Base-by-base conservation (phyloP, 1,284 basidiomycete genomes). In the Ustilago trichophora region DNA sequence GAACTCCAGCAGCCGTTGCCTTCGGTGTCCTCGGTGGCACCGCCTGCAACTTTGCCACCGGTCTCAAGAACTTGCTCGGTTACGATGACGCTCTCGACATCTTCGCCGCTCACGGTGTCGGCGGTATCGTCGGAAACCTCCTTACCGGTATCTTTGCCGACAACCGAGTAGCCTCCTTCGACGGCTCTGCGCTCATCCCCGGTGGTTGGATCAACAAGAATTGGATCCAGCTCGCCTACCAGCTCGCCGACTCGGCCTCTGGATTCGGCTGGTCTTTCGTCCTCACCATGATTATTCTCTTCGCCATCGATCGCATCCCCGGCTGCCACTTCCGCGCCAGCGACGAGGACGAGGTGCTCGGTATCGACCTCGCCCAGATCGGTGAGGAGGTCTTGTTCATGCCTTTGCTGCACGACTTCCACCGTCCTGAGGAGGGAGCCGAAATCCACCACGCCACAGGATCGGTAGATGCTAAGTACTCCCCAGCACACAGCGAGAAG, bases 121-220 rank as follows among this genome's bases (percentile, higher is more conserved):
- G 93, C 27, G 95, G 95, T 40, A 84, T 95, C 48, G 87, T 92
- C 48, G 95, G 95, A 15, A 92, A 93, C 82, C 66, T 93, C 63
- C 84, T 93, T 43, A 92, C 91, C 2, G 93, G 85, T 15, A 84
- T 98, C 51, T 96, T 98, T 81, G 93, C 93, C 4, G 91, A 98
- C 81, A 76, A 86, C 13, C 90, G 90, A 43, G 87, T 98, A 37
- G 92, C 92, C 13, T 86, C 83, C 16, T 91, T 91, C 75, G 95
- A 98, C 80, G 68, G 69, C 25, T 64, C 65, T 2, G 11, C 47
- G 0, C 52, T 42, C n/a, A 63, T 63, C 31, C 44, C 51, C n/a
- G 93, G 93, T 35, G 94, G 94, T 36, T 98, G 93, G 93, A 85
- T 97, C 79, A 91, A 97, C 84, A 88, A 89, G 77, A 85, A 92